Evolutionary conservation across 2,329 filamentous ascomycete genomes (phyloP), one percentile per base, ranked within the genome.

Genomic region (Penicillium sp.): DNA sequence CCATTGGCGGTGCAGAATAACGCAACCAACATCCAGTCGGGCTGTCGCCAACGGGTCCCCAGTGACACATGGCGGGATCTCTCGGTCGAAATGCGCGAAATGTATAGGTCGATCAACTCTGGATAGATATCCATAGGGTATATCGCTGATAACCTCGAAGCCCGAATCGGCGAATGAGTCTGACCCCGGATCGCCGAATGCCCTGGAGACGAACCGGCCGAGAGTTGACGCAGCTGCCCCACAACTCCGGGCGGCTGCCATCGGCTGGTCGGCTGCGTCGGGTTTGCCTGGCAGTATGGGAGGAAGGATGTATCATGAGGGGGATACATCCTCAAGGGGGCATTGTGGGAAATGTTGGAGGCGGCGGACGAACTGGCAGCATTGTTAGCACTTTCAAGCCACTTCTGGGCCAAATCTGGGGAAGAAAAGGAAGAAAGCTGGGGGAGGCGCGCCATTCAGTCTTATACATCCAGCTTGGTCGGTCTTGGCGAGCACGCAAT

Each of bases 401-500:
- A 17, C 15, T 30, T 36, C 34, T 27, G 27, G 18, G 30, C n/a
- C 6, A 7, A 45, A 34, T 37, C 17, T 15, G 40, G 44, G 26
- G 40, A 42, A 30, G 50, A 50, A 34, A 17, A 18, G 32, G 44
- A 46, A 18, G 21, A 51, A 43, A 36, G 37, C 33, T 34, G 30
- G 21, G 54, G 23, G 58, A 63, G 63, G 66, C n/a, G 55, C 44
- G 46, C 43, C 17, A 40, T 45, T 52, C 55, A 44, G 46, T 60
- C 59, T 69, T 69, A 68, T 70, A 68, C 62, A 63, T 52, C 21
- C 32, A 24, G 26, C 27, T 49, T 42, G 51, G 58, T 54, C 47
- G 57, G 56, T 56, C 46, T 70, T 70, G 68, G 67, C 68, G 52
- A 42, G 36, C 36, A 40, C 36, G 36, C 36, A 65, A 70, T 70